Evolutionary conservation across 768 basidiomycete species (phyloP).

Genomic region (Leccinum boreale): DNA sequence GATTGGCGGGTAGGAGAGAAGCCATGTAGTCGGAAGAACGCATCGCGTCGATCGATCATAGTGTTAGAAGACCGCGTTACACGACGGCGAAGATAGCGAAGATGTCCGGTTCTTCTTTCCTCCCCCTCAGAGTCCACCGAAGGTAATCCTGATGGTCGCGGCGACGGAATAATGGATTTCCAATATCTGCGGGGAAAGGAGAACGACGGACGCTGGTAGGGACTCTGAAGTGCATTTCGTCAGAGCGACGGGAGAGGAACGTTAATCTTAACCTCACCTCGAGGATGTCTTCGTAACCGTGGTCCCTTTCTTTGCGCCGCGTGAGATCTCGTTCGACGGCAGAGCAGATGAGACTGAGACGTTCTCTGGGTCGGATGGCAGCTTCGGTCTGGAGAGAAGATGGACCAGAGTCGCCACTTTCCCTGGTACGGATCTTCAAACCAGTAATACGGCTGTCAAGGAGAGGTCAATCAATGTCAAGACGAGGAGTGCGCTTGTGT

Average conservation of each 20-base stretch:
- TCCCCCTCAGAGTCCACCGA: constrained; percentile 20
- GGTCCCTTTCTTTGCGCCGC: constrained; percentile 69
- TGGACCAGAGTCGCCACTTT: constrained; percentile 39
- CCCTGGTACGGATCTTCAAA: constrained; percentile 52
- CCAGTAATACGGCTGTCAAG: constrained; percentile 42
- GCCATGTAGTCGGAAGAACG: constrained; percentile 25
- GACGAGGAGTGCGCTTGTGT: not conserved
- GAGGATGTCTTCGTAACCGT: constrained; percentile 82
- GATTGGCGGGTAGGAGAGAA: constrained; percentile 13
- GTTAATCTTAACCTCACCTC: constrained; percentile 51
- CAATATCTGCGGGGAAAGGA: constrained; percentile 64
- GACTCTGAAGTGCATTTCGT: constrained; percentile 42
- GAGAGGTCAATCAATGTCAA: not conserved
- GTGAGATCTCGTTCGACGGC: constrained; percentile 58
- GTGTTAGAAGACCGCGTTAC: constrained; percentile 80
- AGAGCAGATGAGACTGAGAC: constrained; percentile 51
- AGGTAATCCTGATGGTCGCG: constrained; percentile 31
- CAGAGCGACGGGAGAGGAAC: not conserved
- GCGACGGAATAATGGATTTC: constrained; percentile 51
- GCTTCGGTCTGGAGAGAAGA: constrained; percentile 43
- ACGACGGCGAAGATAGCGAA: constrained; percentile 58
- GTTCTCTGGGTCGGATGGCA: constrained; percentile 62
- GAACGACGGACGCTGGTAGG: constrained; percentile 63
- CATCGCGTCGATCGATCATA: constrained; percentile 66
- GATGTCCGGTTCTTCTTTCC: constrained; percentile 22